Conservation (phyloP, 129 eudicot genomes). For the carrot (Daucus carota) region DNA sequence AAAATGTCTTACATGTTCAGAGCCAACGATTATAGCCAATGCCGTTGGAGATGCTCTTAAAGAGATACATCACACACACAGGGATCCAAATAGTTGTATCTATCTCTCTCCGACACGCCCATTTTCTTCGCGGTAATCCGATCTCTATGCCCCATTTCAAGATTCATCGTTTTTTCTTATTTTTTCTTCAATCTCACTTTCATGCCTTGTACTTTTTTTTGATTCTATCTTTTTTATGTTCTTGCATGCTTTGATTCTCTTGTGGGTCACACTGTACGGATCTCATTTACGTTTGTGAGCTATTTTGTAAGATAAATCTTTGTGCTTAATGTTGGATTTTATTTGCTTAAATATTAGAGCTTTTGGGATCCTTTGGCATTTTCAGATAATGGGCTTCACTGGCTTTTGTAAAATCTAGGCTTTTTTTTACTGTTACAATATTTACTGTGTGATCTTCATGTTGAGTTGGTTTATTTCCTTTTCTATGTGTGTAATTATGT, state of each 20-base stretch:
- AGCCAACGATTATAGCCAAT: too few species aligned
- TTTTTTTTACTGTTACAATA: neutral
- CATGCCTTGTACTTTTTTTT: too few species aligned
- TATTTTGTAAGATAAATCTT: neutral
- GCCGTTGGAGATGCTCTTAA: too few species aligned
- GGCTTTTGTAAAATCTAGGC: neutral
- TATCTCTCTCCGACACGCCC: constrained; percentile 12
- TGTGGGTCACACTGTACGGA: neutral
- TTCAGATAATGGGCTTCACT: neutral
- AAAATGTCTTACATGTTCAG: too few species aligned
- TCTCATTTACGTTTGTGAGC: neutral
- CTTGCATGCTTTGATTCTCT: neutral
- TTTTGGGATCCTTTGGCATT: neutral
- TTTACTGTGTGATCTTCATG: neutral
- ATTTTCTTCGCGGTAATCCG: constrained; percentile 25
- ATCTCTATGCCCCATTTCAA: constrained; percentile 15
- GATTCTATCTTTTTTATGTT: neutral
- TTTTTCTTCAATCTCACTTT: too few species aligned
- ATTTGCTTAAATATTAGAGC: too few species aligned
- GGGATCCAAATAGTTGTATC: constrained; percentile 20
- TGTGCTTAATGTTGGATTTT: too few species aligned
- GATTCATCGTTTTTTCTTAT: too few species aligned
- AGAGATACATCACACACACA: too few species aligned
- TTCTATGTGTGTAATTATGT: too few species aligned
- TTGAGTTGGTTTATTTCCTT: neutral